Conservation (phyloP, 106 monocot genomes). For the Posidonia australis region DNA sequence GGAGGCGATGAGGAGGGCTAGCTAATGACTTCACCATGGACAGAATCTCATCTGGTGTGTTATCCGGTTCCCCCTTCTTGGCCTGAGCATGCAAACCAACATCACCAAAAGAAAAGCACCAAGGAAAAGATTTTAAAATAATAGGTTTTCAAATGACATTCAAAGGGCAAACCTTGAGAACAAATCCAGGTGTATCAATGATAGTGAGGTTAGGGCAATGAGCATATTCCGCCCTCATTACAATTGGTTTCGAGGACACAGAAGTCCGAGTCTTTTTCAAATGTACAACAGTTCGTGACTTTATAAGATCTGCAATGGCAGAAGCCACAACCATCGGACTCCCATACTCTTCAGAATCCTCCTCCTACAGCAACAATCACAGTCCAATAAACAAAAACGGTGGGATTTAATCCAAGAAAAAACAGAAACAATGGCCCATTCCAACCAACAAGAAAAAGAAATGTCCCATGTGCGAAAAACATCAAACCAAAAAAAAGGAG, state of each 20-base stretch:
- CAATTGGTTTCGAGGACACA: constrained; percentile 83
- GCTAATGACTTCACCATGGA: constrained; percentile 95
- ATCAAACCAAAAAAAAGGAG: no score
- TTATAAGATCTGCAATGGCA: constrained; percentile 83
- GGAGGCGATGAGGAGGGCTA: constrained; percentile 77
- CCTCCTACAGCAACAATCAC: constrained; percentile 39
- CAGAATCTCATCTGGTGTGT: constrained; percentile 69
- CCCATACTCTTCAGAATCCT: constrained; percentile 98
- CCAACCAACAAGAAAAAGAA: no score
- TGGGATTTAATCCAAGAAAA: no score
- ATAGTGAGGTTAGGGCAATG: constrained; percentile 97
- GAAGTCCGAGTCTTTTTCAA: constrained; percentile 60
- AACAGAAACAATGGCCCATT: no score
- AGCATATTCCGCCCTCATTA: constrained; percentile 96
- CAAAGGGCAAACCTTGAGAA: constrained; percentile 58
- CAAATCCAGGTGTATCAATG: constrained; percentile 98
- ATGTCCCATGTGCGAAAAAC: no score
- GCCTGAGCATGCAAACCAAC: constrained; percentile 41
- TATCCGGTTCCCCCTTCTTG: constrained; percentile 92
- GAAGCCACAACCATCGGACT: constrained; percentile 55
- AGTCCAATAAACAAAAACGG: no score
- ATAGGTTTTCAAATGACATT: neutral
- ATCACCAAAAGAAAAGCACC: neutral
- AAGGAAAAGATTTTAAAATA: neutral
- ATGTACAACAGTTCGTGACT: constrained; percentile 71